A percentile compares a stretch with the other conserved stretches of the same genome.
Evolutionary conservation across 257 asterid genomes (phyloP).

Genomic region (Handroanthus guayacan): DNA sequence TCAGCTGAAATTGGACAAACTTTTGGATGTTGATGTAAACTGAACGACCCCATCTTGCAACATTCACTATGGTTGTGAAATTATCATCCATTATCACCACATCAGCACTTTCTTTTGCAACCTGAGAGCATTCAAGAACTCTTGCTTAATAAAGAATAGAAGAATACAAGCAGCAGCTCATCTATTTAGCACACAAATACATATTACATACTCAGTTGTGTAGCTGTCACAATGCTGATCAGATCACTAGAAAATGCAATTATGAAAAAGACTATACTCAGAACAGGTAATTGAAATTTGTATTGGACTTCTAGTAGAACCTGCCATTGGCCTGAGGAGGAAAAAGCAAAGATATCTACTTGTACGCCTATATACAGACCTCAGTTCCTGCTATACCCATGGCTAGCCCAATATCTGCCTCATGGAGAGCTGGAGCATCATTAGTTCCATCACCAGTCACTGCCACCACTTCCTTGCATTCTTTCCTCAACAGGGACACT

Average conservation of each 20-base stretch:
- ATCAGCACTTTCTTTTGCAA: conserved; percentile 86
- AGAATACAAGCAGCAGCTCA: not conserved
- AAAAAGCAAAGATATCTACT: not conserved
- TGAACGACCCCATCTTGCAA: conserved; percentile 87
- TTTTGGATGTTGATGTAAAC: conserved; percentile 86
- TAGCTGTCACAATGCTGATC: not conserved
- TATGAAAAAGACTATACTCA: not conserved
- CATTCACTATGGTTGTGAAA: conserved; percentile 69
- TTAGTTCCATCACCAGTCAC: conserved; percentile 72
- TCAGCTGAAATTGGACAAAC: conserved; percentile 87
- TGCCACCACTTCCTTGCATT: conserved; percentile 70
- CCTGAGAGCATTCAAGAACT: conserved; percentile 52
- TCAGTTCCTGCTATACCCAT: conserved; percentile 72
- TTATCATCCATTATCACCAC: conserved; percentile 82
- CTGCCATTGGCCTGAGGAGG: too few species aligned
- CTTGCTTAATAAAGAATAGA: not conserved
- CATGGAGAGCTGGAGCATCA: conserved; percentile 69
- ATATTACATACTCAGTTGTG: not conserved
- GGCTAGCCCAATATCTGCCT: conserved; percentile 67
- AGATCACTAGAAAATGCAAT: too few species aligned
- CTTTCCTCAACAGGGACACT: conserved; percentile 66
- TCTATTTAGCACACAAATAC: not conserved
- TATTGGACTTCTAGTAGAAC: not conserved
- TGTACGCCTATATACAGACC: conserved; percentile 37
- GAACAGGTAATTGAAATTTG: not conserved